Base-by-base conservation (phyloP, 345 rosid genomes). In the Isatis tinctoria region DNA sequence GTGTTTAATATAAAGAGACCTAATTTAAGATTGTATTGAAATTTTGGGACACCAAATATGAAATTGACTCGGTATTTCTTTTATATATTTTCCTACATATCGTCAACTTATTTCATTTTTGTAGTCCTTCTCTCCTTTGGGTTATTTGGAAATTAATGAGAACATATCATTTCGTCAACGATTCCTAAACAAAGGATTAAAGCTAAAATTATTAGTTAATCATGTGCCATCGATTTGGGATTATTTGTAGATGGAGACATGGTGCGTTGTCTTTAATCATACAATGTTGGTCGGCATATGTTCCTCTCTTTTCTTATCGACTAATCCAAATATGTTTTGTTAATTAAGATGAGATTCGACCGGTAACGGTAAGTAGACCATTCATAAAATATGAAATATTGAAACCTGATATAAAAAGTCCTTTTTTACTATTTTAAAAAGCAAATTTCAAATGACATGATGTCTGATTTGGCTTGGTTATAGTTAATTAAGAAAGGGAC, bases 191-290 rank as follows among this genome's bases (percentile, higher is more conserved):
- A 47, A 74, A 66, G 41, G 33, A 59, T 36, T 41, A 69, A 69
- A 33, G 70, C 3, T 22, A 40, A 40, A 35, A 61, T 32, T 61
- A 75, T 75, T 68, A 36, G 52, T 61, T 69, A 53, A 61, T 57
- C 64, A 69, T 75, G 69, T 65, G 49, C 41, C 2, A 33, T 57
- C 10, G 3, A 22, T 39, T 35, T 74, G 33, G 20, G 56, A 66
- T 74, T 74, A 74, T 74, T 27, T 47, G 66, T 24, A 69, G 26
- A 69, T 32, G 45, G 57, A 54, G 52, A 69, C 74, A 75, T 69
- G 70, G 70, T 75, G 70, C 65, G 74, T 69, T 69, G 79, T 75
- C 79, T 62, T 54, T 53, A 69, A 69, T 75, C 74, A 69, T 69
- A 75, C 65, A 62, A 43, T 61, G 30, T 35, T 62, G 40, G 70